phyloP scores from a whole-genome alignment of 495 filamentous ascomycete species.

The Podospora sp. region DNA sequence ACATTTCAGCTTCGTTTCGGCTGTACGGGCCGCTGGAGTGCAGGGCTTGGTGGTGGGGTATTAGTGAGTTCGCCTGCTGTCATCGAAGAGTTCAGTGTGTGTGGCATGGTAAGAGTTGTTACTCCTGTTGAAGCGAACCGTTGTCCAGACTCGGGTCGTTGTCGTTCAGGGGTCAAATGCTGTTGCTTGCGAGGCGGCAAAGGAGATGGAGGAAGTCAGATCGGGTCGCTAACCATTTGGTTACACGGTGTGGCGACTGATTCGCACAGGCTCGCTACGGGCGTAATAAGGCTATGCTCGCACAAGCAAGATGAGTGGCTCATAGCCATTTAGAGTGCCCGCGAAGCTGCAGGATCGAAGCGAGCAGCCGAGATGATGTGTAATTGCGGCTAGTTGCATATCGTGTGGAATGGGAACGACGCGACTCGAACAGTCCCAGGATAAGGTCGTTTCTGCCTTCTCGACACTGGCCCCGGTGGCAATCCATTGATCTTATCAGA shows the following conservation, averaged over 20 bases:
- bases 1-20: too few relatives aligned
- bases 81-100: too few relatives aligned
- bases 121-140: neutral
- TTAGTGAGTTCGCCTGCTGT: too few relatives aligned
- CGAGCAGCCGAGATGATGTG: conserved; percentile 33
- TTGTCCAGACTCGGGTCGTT: neutral
- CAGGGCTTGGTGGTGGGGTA: too few relatives aligned
- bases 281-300: conserved; percentile 33
- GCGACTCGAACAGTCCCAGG: neutral
- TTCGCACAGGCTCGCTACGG: conserved; percentile 29
- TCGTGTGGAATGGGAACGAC: neutral
- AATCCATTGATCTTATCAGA: neutral
- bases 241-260: conserved; percentile 22
- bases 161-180: neutral
- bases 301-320: conserved; percentile 13
- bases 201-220: neutral
- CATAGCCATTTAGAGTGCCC: conserved; percentile 22
- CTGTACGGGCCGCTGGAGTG: too few relatives aligned
- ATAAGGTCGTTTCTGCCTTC: neutral
- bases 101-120: neutral
- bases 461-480: neutral
- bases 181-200: neutral
- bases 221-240: conserved; percentile 5
- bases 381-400: conserved; percentile 32
- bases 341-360: conserved; percentile 43